Percentiles rank a stretch among this genome's conserved stretches.
Evolutionary conservation across 306 rosid genomes (phyloP).

Genomic region (Datisca glomerata): DNA sequence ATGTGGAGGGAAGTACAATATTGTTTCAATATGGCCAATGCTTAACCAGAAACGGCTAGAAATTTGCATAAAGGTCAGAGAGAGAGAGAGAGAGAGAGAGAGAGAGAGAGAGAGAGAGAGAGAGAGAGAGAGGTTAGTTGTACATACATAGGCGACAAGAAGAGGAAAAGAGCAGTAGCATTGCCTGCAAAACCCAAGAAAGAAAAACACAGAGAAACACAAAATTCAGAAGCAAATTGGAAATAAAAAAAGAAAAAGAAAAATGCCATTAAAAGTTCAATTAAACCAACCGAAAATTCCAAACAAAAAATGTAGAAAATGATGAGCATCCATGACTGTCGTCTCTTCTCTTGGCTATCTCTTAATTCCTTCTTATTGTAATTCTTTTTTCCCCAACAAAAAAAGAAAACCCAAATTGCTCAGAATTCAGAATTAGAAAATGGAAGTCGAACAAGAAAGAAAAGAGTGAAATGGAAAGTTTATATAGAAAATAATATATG

Average conservation of each 20-base stretch:
- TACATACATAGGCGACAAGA: slow-evolving; percentile 73
- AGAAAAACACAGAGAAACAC: not conserved
- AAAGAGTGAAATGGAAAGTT: not conserved
- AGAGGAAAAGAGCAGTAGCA: slow-evolving; percentile 84
- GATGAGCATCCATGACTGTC: slow-evolving; percentile 33
- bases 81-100: not conserved
- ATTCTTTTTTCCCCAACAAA: not conserved
- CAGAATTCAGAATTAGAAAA: not conserved
- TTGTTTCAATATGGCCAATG: too few relatives aligned
- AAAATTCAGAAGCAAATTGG: not conserved
- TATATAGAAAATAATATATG: not conserved
- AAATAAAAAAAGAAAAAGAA: not conserved
- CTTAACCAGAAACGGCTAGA: too few relatives aligned
- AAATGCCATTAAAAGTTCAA: too few relatives aligned
- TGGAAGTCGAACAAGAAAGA: not conserved
- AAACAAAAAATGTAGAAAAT: slow-evolving; percentile 41
- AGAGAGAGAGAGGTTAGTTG: too few relatives aligned
- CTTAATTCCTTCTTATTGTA: too few relatives aligned
- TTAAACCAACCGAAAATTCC: slow-evolving; percentile 60
- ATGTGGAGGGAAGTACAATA: too few relatives aligned
- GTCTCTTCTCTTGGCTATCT: too few relatives aligned
- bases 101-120: slow-evolving; percentile 3
- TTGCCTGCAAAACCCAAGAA: slow-evolving; percentile 42
- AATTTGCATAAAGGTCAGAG: too few relatives aligned
- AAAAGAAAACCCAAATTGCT: not conserved